These are phyloP conservation scores for Helicostylum pulchrum DNA, from an alignment of 192 early-diverging fungal species.

Conservation along the genomic window DNA sequence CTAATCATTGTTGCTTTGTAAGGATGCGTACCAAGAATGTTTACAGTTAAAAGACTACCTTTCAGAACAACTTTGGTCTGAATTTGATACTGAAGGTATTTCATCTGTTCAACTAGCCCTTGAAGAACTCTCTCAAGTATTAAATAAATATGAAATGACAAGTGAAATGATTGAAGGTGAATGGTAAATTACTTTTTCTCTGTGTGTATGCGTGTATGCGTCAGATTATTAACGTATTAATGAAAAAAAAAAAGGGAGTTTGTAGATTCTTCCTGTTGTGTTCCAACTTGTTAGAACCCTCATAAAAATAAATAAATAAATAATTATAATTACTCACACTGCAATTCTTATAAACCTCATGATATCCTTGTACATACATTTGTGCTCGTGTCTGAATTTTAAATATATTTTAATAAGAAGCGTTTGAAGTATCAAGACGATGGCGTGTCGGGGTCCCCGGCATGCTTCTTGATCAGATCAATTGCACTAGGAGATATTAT, in stretches of 20 bases:
- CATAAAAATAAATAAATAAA: not conserved
- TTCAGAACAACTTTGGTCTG: slow-evolving; percentile 20
- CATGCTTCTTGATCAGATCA: no score
- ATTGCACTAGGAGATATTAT: no score
- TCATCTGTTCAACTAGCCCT: slow-evolving; percentile 5
- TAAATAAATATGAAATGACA: slow-evolving; percentile 19
- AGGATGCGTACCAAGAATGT: slow-evolving; percentile 22
- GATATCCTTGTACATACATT: no score
- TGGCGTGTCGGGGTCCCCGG: no score
- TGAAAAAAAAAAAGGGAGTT: not conserved
- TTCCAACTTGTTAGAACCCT: not conserved
- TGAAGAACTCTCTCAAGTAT: not conserved
- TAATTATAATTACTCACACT: not conserved
- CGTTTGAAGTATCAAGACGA: no score
- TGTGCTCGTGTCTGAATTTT: no score
- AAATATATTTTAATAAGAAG: no score
- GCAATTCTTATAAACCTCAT: no score
- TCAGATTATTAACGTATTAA: not conserved
- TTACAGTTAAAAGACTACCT: slow-evolving; percentile 13
- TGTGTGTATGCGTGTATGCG: not conserved
- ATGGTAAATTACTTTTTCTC: not conserved
- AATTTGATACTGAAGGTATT: slow-evolving; percentile 12
- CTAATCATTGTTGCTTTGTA: not conserved
- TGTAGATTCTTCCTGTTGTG: not conserved
- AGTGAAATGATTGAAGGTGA: slow-evolving; percentile 4